Evolutionary conservation across 768 basidiomycete genomes (phyloP).

Genomic region (Boletus tomentosulus): DNA sequence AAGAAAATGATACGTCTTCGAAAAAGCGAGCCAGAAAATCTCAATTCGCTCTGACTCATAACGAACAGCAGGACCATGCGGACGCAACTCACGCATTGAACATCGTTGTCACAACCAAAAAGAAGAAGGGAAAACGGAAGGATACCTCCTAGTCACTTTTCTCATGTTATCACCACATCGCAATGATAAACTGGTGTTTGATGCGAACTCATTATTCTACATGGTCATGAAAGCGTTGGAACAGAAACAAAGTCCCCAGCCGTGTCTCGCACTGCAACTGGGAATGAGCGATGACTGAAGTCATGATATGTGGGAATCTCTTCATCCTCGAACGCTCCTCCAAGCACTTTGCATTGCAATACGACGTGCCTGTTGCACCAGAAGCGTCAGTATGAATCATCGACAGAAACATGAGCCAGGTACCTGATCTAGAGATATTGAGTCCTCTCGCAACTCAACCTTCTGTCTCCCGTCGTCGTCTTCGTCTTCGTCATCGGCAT

Average conservation of each 20-base stretch:
- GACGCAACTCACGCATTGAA: not conserved
- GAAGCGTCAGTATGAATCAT: conserved; percentile 2
- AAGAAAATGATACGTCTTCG: not conserved
- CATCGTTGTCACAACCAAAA: conserved; percentile 7
- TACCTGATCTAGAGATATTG: conserved; percentile 92
- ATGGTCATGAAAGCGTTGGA: conserved; percentile 17
- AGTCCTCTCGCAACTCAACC: conserved; percentile 75
- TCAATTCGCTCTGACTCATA: not conserved
- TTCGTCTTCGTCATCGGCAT: conserved; percentile 70
- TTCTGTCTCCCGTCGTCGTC: conserved; percentile 57
- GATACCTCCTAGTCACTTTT: conserved; percentile 10
- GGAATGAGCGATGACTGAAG: conserved; percentile 6
- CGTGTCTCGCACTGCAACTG: conserved; percentile 6
- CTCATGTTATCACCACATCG: not conserved
- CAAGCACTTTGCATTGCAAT: conserved; percentile 90
- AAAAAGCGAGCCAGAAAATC: conserved; percentile 9
- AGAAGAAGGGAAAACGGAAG: conserved; percentile 22
- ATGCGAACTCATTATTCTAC: conserved; percentile 23
- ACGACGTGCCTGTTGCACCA: conserved; percentile 56
- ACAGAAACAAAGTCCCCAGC: conserved; percentile 10
- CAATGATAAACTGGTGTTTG: conserved; percentile 6
- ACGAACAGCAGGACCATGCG: conserved; percentile 1
- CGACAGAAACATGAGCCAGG: conserved; percentile 12
- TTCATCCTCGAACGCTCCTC: conserved; percentile 61
- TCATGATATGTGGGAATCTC: conserved; percentile 7